Evolutionary conservation across 2,329 filamentous ascomycete species (phyloP).

Genomic region (Falciphora oryzae): DNA sequence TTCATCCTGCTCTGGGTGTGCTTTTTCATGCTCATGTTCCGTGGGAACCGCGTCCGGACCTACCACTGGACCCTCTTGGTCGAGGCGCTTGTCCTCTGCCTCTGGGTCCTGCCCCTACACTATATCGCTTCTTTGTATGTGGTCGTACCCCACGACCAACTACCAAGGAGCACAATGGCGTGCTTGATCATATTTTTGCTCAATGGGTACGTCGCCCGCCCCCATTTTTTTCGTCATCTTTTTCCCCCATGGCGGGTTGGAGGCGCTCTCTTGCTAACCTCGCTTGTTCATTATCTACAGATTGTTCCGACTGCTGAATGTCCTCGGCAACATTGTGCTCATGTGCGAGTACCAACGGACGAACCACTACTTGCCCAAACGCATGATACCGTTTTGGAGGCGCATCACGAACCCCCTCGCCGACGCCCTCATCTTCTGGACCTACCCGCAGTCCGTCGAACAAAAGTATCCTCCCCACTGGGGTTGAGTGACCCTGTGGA

Average conservation of each 20-base stretch:
- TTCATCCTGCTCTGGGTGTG: conserved; percentile 32
- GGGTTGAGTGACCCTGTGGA: neutral
- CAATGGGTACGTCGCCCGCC: conserved; percentile 30
- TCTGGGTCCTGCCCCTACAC: conserved; percentile 27
- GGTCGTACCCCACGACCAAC: conserved; percentile 1
- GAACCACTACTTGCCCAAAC: conserved; percentile 26
- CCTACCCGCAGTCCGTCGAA: conserved; percentile 34
- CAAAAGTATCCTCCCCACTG: conserved; percentile 25
- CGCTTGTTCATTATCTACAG: conserved; percentile 20
- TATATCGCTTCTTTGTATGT: conserved; percentile 17
- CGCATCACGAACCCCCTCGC: conserved; percentile 23
- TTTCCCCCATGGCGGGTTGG: too few relatives aligned
- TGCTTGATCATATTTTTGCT: conserved; percentile 28
- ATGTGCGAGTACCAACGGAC: conserved; percentile 33
- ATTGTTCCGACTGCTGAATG: conserved; percentile 32
- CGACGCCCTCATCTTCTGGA: conserved; percentile 33
- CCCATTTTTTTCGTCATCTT: neutral
- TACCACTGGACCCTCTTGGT: conserved; percentile 33
- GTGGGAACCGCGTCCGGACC: conserved; percentile 30
- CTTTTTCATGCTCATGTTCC: conserved; percentile 27
- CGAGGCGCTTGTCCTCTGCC: conserved; percentile 29
- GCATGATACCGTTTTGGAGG: conserved; percentile 17
- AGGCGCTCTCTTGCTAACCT: neutral
- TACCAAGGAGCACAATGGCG: conserved; percentile 21
- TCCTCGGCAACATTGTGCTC: conserved; percentile 32